phyloP scores from a whole-genome alignment of 2,329 filamentous ascomycete species.

The Blastomyces emzantsi region DNA sequence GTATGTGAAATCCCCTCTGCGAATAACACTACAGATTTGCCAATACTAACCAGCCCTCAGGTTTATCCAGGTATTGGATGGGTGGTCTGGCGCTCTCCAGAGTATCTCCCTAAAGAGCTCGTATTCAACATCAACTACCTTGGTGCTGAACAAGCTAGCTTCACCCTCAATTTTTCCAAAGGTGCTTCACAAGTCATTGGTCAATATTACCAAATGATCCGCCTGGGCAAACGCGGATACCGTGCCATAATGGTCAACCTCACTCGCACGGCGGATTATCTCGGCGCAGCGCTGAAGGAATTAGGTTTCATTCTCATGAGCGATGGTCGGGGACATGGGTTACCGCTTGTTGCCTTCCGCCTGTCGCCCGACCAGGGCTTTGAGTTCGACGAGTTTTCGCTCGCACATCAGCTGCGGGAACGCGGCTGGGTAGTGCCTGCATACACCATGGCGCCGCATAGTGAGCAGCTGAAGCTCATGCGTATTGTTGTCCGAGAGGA shows the following conservation, averaged over 20 bases:
- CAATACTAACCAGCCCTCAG: conserved; percentile 15
- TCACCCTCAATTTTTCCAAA: conserved; percentile 96
- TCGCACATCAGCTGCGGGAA: conserved; percentile 77
- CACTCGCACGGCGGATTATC: conserved; percentile 80
- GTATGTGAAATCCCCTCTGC: conserved; percentile 23
- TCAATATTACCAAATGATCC: conserved; percentile 96
- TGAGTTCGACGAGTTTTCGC: conserved; percentile 62
- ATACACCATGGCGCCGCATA: conserved; percentile 93
- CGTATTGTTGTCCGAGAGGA: conserved; percentile 89
- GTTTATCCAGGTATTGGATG: conserved; percentile 91
- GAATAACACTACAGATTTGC: neutral
- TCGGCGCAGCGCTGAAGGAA: conserved; percentile 60
- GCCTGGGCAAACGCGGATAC: conserved; percentile 87
- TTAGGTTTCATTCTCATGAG: conserved; percentile 87
- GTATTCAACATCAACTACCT: conserved; percentile 99
- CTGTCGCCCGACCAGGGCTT: conserved; percentile 49
- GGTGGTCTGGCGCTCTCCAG: conserved; percentile 78
- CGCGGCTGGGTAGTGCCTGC: conserved; percentile 90
- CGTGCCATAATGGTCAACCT: conserved; percentile 89
- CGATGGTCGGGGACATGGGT: conserved; percentile 62
- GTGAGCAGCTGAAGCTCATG: conserved; percentile 76
- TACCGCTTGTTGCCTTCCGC: conserved; percentile 86
- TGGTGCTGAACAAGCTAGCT: conserved; percentile 87
- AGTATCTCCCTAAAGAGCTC: conserved; percentile 79
- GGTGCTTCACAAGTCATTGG: conserved; percentile 90